phyloP scores from a whole-genome alignment of 2,329 filamentous ascomycete species.

The Colletotrichum higginsianum region DNA sequence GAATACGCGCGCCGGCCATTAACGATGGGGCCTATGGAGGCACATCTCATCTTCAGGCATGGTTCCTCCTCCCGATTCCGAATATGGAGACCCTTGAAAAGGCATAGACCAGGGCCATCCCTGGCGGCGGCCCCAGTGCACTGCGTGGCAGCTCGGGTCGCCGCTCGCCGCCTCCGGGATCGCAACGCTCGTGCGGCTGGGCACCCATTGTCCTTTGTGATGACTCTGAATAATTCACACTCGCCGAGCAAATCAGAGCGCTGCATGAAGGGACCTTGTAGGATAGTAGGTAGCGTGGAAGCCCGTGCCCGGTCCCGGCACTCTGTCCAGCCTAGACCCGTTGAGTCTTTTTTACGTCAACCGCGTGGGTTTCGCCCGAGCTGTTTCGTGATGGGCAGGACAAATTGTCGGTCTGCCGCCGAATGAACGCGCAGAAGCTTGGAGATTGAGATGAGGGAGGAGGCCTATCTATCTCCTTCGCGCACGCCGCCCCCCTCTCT shows the following conservation, averaged over 20 bases:
- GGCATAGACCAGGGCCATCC: constrained; percentile 6
- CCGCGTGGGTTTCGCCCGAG: constrained; percentile 37
- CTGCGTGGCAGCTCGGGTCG: constrained; percentile 22
- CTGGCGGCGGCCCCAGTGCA: constrained; percentile 5
- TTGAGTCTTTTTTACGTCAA: constrained; percentile 42
- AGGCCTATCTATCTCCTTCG: constrained; percentile 22
- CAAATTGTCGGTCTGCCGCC: constrained; percentile 35
- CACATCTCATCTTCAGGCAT: constrained; percentile 29
- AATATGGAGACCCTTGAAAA: constrained; percentile 27
- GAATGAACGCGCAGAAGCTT: constrained; percentile 30
- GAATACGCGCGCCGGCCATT: constrained; percentile 26
- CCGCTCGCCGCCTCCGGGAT: constrained; percentile 42
- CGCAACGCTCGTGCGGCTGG: constrained; percentile 33
- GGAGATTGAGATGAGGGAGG: constrained; percentile 24
- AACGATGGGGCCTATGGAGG: constrained; percentile 26
- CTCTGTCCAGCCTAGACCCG: constrained; percentile 35
- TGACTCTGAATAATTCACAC: constrained; percentile 33
- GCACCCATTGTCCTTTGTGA: constrained; percentile 36
- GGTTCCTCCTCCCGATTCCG: constrained; percentile 22
- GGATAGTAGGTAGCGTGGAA: constrained; percentile 21
- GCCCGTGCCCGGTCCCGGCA: constrained; percentile 41
- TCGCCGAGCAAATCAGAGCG: constrained; percentile 39
- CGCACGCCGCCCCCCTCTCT: background rate
- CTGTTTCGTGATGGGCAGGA: constrained; percentile 34
- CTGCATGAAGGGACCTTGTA: constrained; percentile 27